These are phyloP conservation scores for Camelina sativa DNA, from an alignment of 345 rosid genomes.

Conservation along the genomic window DNA sequence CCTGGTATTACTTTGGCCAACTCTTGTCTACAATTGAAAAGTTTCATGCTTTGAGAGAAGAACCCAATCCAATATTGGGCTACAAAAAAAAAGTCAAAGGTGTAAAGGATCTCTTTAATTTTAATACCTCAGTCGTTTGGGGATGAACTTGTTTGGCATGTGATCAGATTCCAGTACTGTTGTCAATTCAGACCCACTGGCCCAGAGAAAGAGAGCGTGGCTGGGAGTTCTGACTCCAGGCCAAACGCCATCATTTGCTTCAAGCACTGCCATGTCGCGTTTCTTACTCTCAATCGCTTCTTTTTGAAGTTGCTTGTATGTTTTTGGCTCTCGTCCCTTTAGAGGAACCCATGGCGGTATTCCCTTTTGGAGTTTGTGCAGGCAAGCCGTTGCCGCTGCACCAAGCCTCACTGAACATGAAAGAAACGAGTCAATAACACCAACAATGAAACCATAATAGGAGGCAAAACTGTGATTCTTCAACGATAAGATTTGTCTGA, in stretches of 20 bases:
- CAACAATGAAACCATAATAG: not conserved
- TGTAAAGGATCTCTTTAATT: not conserved
- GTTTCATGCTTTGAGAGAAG: conserved; percentile 3
- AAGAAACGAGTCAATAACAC: conserved; percentile 11
- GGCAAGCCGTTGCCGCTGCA: conserved; percentile 81
- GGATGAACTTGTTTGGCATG: conserved; percentile 95
- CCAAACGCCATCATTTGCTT: conserved; percentile 92
- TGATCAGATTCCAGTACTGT: conserved; percentile 73
- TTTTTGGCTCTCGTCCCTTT: conserved; percentile 76
- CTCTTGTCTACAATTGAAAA: conserved; percentile 51
- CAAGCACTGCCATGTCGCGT: conserved; percentile 80
- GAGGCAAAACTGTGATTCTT: not conserved
- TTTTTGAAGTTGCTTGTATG: conserved; percentile 76
- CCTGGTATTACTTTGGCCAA: conserved; percentile 78
- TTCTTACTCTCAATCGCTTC: conserved; percentile 85
- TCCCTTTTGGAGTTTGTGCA: conserved; percentile 88
- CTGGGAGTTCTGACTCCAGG: conserved; percentile 89
- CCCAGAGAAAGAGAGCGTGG: conserved; percentile 94
- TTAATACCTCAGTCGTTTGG: conserved; percentile 75
- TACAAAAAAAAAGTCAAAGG: conserved; percentile 1
- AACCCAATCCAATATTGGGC: conserved; percentile 5
- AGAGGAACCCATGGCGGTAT: conserved; percentile 89
- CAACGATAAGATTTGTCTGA: not conserved
- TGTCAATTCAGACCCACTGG: conserved; percentile 86
- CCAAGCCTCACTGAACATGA: conserved; percentile 76